phyloP scores from a whole-genome alignment of 805 yeast genomes.

The Diddensiella transvaalensis region DNA sequence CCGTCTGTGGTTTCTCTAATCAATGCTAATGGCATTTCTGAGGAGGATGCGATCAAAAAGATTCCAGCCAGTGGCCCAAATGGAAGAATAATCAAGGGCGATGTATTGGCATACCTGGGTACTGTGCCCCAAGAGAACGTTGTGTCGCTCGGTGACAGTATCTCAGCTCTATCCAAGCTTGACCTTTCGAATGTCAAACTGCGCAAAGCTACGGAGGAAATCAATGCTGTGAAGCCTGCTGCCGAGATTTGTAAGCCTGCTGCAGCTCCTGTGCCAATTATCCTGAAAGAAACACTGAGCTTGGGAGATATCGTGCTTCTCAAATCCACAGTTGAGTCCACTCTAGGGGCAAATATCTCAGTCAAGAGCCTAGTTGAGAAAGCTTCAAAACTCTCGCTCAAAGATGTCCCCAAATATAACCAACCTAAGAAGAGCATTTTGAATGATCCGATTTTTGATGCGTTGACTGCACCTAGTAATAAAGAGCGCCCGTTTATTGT shows the following conservation, averaged over 20 bases:
- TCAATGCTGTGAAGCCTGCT: background rate
- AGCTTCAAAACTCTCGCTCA: constrained; percentile 45
- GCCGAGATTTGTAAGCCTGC: constrained; percentile 1
- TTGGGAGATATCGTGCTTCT: constrained; percentile 20
- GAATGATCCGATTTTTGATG: constrained; percentile 60
- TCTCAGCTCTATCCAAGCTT: constrained; percentile 56
- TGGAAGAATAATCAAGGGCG: constrained; percentile 88
- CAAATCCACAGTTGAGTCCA: constrained; percentile 20
- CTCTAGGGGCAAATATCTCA: constrained; percentile 30
- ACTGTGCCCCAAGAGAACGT: constrained; percentile 57
- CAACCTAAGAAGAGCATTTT: constrained; percentile 37
- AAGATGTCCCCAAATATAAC: constrained; percentile 27
- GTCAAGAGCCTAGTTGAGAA: constrained; percentile 37
- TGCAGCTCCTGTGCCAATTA: constrained; percentile 16
- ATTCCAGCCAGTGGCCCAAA: constrained; percentile 85
- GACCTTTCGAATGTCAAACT: constrained; percentile 64
- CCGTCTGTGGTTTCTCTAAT: constrained; percentile 78
- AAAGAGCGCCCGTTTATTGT: constrained; percentile 39
- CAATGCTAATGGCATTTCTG: constrained; percentile 57
- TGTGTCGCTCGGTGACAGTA: constrained; percentile 46
- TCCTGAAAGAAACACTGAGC: constrained; percentile 14
- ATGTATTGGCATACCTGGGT: constrained; percentile 81
- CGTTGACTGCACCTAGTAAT: constrained; percentile 45
- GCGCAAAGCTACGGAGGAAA: constrained; percentile 15
- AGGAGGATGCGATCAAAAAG: constrained; percentile 63